phyloP scores from a whole-genome alignment of 495 filamentous ascomycete genomes.

The Aspergillus biplanus region DNA sequence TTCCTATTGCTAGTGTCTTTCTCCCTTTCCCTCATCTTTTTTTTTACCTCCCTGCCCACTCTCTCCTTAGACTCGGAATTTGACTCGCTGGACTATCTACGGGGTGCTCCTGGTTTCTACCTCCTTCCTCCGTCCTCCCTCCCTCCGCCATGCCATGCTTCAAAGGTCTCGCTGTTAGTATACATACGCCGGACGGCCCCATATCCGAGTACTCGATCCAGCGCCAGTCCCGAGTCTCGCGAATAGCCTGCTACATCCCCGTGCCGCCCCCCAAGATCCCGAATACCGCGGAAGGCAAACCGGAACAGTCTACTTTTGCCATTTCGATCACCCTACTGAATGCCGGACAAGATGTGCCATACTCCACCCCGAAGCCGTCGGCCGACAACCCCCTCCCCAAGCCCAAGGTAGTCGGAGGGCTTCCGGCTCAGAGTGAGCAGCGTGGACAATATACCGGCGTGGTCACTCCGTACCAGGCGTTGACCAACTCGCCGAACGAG shows the following conservation, averaged over 20 bases:
- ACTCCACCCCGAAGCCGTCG: constrained; percentile 80
- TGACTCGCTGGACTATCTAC: not conserved
- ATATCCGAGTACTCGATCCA: constrained; percentile 92
- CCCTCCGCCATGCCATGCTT: constrained; percentile 83
- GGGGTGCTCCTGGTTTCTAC: constrained; percentile 4
- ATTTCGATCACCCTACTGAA: constrained; percentile 96
- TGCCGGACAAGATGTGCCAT: constrained; percentile 83
- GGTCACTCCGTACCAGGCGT: constrained; percentile 83
- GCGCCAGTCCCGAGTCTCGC: constrained; percentile 84
- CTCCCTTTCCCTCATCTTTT: constrained; percentile 13
- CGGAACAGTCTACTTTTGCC: constrained; percentile 92
- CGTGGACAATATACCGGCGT: constrained; percentile 57
- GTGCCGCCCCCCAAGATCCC: constrained; percentile 85
- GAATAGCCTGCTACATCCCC: constrained; percentile 96
- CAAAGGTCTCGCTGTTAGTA: constrained; percentile 95
- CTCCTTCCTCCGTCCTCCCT: constrained; percentile 11
- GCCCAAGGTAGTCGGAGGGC: constrained; percentile 74
- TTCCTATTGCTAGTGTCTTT: constrained; percentile 7
- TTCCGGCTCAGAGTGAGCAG: constrained; percentile 60
- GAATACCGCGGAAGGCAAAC: constrained; percentile 64
- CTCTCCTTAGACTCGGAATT: not conserved
- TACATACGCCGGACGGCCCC: constrained; percentile 87
- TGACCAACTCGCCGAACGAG: constrained; percentile 89
- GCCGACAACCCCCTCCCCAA: constrained; percentile 71
- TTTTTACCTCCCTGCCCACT: constrained; percentile 9